phyloP scores from a whole-genome alignment of 805 yeast species.

The Candida michaelii region DNA sequence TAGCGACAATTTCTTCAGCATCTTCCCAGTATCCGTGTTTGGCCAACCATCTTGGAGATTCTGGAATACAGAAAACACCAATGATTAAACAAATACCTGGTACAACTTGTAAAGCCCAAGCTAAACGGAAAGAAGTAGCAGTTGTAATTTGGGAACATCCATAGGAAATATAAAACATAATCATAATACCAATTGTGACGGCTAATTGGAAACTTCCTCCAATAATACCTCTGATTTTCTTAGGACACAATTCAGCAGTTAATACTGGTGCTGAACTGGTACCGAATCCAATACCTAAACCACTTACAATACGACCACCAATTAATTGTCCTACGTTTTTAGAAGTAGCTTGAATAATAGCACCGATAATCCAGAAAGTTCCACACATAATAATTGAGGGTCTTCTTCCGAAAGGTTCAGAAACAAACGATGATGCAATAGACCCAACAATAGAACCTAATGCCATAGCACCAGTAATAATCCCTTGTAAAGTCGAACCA shows the following conservation, averaged over 20 bases:
- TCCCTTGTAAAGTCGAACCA: slow-evolving; percentile 60
- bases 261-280: slow-evolving; percentile 67
- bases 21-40: slow-evolving; percentile 46
- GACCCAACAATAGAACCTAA: slow-evolving; percentile 77
- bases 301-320: slow-evolving; percentile 59
- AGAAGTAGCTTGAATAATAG: slow-evolving; percentile 38
- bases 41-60: slow-evolving; percentile 52
- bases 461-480: slow-evolving; percentile 73
- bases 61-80: slow-evolving; percentile 41
- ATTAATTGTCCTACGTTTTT: slow-evolving; percentile 45
- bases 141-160: slow-evolving; percentile 51
- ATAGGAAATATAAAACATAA: slow-evolving; percentile 57
- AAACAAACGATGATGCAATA: slow-evolving; percentile 46
- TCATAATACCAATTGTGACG: slow-evolving; percentile 61
- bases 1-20: slow-evolving; percentile 41
- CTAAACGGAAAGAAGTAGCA: slow-evolving; percentile 39
- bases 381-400: slow-evolving; percentile 41
- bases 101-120: slow-evolving; percentile 40
- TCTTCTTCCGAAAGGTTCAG: slow-evolving; percentile 49
- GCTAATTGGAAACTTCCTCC: slow-evolving; percentile 64
- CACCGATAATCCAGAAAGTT: slow-evolving; percentile 38
- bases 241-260: slow-evolving; percentile 64
- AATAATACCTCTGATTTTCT: slow-evolving; percentile 57
- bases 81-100: slow-evolving; percentile 38
- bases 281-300: slow-evolving; percentile 65